These are phyloP conservation scores for Apophysomyces trapeziformis DNA, from an alignment of 371 early-diverging fungal genomes.

Conservation along the genomic window DNA sequence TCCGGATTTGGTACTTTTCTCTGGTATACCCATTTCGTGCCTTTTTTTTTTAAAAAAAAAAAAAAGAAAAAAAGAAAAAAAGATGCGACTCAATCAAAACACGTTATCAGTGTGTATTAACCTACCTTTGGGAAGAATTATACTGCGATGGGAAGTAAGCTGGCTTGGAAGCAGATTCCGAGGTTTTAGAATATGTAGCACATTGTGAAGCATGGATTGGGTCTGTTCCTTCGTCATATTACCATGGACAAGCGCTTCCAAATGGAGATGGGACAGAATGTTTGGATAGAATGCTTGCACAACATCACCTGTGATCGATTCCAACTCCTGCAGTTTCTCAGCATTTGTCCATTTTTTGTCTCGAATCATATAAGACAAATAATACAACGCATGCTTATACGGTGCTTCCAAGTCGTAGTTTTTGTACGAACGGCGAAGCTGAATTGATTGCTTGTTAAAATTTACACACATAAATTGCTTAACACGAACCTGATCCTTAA, in stretches of 20 bases:
- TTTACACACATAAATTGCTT: no score
- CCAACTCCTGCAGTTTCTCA: conserved; percentile 69
- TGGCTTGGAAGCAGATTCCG: conserved; percentile 67
- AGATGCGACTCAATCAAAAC: not conserved
- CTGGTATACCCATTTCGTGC: conserved; percentile 66
- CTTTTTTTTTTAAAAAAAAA: not conserved
- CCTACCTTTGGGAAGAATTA: conserved; percentile 61
- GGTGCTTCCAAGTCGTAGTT: conserved; percentile 79
- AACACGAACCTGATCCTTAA: conserved; percentile 64
- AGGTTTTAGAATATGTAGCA: conserved; percentile 59
- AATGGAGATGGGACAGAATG: conserved; percentile 68
- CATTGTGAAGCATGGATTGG: conserved; percentile 56
- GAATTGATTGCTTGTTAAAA: no score
- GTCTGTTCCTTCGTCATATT: conserved; percentile 76
- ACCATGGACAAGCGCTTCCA: conserved; percentile 86
- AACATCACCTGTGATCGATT: conserved; percentile 68
- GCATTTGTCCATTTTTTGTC: conserved; percentile 82
- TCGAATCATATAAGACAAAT: conserved; percentile 75
- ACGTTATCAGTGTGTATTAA: not conserved
- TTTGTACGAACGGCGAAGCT: conserved; percentile 68
- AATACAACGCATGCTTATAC: conserved; percentile 79
- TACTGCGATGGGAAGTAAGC: conserved; percentile 62
- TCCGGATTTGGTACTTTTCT: conserved; percentile 73
- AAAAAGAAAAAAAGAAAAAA: not conserved
- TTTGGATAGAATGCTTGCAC: conserved; percentile 76